phyloP scores from a whole-genome alignment of 768 basidiomycete species.

The Leucocoprinus birnbaumii region DNA sequence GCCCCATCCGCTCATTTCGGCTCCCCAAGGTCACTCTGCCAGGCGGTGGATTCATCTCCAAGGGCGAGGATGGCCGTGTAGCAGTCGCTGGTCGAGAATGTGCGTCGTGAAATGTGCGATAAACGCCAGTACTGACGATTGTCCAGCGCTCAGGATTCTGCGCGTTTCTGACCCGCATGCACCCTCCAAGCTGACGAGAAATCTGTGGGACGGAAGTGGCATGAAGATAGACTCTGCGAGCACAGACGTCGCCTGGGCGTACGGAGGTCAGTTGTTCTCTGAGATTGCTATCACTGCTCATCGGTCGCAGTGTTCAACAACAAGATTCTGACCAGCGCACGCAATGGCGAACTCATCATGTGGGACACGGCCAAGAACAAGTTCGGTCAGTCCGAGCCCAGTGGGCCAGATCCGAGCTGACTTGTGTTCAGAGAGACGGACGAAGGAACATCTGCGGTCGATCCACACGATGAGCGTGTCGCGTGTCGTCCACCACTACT shows the following conservation, averaged over 20 bases:
- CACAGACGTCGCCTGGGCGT: slow-evolving; percentile 82
- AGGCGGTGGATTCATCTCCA: slow-evolving; percentile 68
- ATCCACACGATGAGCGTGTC: slow-evolving; percentile 72
- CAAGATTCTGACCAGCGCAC: slow-evolving; percentile 77
- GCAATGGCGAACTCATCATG: slow-evolving; percentile 80
- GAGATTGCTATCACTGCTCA: background rate
- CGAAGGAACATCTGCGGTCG: slow-evolving; percentile 69
- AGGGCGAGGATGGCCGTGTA: slow-evolving; percentile 67
- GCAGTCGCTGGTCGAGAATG: slow-evolving; percentile 82
- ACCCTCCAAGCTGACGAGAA: slow-evolving; percentile 53
- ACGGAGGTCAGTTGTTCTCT: slow-evolving; percentile 40
- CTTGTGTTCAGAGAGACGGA: slow-evolving; percentile 47
- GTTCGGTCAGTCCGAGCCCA: slow-evolving; percentile 55
- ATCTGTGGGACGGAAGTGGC: slow-evolving; percentile 76
- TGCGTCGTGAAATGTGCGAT: slow-evolving; percentile 25
- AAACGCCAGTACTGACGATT: background rate
- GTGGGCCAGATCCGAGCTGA: background rate
- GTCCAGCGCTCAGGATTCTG: slow-evolving; percentile 58
- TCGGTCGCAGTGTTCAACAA: slow-evolving; percentile 56
- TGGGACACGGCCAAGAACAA: slow-evolving; percentile 79
- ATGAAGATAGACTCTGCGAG: slow-evolving; percentile 76
- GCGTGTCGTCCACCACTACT: slow-evolving; percentile 64
- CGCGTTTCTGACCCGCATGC: slow-evolving; percentile 47
- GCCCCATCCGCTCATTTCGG: slow-evolving; percentile 50
- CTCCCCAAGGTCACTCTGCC: slow-evolving; percentile 54